Conservation (phyloP, 371 early-diverging fungal genomes). For the Parasitella parasitica region DNA sequence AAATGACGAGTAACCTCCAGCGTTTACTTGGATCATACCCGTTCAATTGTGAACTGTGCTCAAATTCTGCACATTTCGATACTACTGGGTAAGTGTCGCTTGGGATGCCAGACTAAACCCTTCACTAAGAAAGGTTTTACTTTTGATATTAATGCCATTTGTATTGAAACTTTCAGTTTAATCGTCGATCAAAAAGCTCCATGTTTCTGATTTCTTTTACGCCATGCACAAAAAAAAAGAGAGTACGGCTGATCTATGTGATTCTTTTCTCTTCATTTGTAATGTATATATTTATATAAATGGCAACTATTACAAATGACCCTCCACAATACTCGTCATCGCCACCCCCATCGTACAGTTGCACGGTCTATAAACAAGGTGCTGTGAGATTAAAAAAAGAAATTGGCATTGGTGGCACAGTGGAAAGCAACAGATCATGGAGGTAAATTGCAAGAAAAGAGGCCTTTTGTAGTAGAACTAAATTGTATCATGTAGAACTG, state of each 20-base stretch:
- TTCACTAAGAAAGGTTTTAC: background rate
- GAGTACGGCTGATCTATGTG: background rate
- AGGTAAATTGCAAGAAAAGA: slow-evolving; percentile 20
- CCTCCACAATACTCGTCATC: background rate
- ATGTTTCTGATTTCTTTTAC: background rate
- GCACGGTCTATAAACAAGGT: slow-evolving; percentile 40
- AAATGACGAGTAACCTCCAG: too few species aligned
- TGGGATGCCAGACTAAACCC: background rate
- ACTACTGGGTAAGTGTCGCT: too few species aligned
- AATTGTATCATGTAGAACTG: background rate
- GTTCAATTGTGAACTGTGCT: too few species aligned
- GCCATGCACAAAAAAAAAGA: background rate
- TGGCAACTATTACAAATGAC: background rate
- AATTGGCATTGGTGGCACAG: background rate
- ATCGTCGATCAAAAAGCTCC: background rate
- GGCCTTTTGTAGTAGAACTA: background rate
- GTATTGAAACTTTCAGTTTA: background rate
- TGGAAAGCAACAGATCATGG: slow-evolving; percentile 27
- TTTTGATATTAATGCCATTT: background rate
- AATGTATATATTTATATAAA: background rate
- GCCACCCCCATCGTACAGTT: slow-evolving; percentile 27
- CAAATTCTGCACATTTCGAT: too few species aligned
- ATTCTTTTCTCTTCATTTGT: background rate
- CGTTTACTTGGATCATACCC: too few species aligned
- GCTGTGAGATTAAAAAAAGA: slow-evolving; percentile 35